Evolutionary conservation across 2,329 filamentous ascomycete species (phyloP).

Genomic region (Trichoderma sp.): DNA sequence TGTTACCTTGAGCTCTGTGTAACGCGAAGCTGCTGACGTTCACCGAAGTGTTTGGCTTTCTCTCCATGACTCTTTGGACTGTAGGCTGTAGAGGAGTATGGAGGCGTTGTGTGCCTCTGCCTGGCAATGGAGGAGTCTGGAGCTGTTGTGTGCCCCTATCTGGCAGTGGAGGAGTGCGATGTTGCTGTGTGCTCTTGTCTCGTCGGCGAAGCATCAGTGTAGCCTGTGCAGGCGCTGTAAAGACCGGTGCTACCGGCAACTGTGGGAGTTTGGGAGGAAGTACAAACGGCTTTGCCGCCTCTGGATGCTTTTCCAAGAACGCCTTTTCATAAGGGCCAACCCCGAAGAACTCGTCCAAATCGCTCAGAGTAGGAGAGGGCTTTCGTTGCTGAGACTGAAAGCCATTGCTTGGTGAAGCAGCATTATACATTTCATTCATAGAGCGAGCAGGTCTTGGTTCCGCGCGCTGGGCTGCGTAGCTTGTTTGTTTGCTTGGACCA

Average conservation of each 20-base stretch:
- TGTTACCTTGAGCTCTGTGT: slow-evolving; percentile 25
- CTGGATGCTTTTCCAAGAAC: slow-evolving; percentile 7
- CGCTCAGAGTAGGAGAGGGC: not conserved
- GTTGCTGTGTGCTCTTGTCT: not conserved
- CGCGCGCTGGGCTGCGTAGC: not conserved
- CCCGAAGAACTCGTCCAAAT: slow-evolving; percentile 15
- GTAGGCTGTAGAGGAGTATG: not conserved
- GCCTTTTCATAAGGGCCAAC: slow-evolving; percentile 8
- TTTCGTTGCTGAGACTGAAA: not conserved
- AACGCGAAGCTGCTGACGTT: slow-evolving; percentile 27
- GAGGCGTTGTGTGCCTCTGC: not conserved
- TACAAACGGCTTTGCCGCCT: slow-evolving; percentile 3
- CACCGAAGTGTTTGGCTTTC: not conserved
- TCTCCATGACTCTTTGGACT: not conserved
- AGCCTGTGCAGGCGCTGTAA: not conserved
- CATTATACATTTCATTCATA: not conserved
- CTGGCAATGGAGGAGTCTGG: not conserved
- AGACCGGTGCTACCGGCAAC: not conserved
- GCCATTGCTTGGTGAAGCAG: not conserved
- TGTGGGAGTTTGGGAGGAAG: not conserved
- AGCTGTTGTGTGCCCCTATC: not conserved
- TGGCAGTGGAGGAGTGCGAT: not conserved
- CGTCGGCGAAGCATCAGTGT: slow-evolving; percentile 1
- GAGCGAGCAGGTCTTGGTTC: not conserved
- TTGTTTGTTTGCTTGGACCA: not conserved